Evolutionary conservation across 331 rosid genomes (phyloP).

Genomic region (Arachis monticola): DNA sequence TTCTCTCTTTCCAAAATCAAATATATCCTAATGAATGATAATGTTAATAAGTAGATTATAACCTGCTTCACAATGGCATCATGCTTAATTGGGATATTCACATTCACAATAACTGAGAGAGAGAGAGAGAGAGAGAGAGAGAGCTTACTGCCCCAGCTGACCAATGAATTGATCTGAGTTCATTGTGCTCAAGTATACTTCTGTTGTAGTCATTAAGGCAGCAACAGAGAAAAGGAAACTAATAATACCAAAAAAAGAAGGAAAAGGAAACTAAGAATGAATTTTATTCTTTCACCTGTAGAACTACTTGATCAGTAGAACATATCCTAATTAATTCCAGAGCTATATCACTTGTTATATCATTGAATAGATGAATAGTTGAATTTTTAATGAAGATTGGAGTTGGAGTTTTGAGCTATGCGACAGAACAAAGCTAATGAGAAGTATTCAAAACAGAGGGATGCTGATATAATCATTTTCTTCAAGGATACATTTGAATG

Average conservation of each 20-base stretch:
- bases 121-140: constrained; percentile 48
- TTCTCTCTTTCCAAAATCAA: too few species aligned
- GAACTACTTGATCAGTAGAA: not conserved
- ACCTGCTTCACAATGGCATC: too few species aligned
- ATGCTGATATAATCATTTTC: not conserved
- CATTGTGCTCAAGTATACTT: constrained; percentile 70
- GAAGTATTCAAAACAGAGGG: not conserved
- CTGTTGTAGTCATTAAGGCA: constrained; percentile 58
- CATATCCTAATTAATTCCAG: constrained; percentile 13
- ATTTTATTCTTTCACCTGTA: not conserved
- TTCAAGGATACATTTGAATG: constrained; percentile 83
- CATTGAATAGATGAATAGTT: constrained; percentile 10
- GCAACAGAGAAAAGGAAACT: not conserved
- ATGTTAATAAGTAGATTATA: too few species aligned
- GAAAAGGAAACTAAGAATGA: too few species aligned
- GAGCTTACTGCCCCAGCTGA: constrained; percentile 34
- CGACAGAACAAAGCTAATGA: not conserved
- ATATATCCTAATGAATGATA: too few species aligned
- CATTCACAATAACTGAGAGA: not conserved
- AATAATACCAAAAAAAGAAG: not conserved
- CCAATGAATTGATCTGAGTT: constrained; percentile 76
- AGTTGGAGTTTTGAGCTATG: not conserved
- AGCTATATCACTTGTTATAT: constrained; percentile 6
- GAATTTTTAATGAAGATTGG: constrained; percentile 3
- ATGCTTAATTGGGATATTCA: too few species aligned